Percentiles rank a stretch among this genome's conserved stretches.
Evolutionary conservation across 1,284 basidiomycete species (phyloP).

Genomic region (Garcileccinum viscosum): DNA sequence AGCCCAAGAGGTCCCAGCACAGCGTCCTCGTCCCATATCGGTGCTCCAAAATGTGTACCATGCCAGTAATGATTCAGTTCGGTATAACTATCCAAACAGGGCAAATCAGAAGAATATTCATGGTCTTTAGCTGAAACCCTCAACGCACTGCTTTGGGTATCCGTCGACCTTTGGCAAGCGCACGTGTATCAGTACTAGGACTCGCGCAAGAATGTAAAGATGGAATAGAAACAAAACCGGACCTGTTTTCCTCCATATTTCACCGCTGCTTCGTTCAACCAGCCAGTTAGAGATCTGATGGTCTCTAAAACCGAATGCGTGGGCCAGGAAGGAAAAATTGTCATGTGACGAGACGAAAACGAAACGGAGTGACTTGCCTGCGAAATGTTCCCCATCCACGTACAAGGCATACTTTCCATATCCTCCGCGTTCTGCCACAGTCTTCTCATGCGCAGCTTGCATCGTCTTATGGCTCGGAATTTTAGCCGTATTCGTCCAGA

Average conservation of each 20-base stretch:
- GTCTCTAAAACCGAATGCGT: background rate
- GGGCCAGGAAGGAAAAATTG: background rate
- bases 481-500: conserved; percentile 26
- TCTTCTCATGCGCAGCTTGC: conserved; percentile 1
- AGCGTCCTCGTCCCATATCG: no score
- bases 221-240: background rate
- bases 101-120: no score
- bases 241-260: conserved; percentile 26
- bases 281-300: background rate
- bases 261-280: conserved; percentile 17
- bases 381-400: background rate
- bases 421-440: conserved; percentile 13
- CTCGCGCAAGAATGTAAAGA: background rate
- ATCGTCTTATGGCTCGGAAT: conserved; percentile 15
- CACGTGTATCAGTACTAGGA: background rate
- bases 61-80: no score
- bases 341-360: background rate
- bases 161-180: background rate
- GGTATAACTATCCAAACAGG: no score
- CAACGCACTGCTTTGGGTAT: background rate
- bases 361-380: conserved; percentile 5
- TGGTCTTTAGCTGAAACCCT: no score
- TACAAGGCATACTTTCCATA: conserved; percentile 17
- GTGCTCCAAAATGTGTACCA: no score
- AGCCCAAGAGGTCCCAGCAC: no score